Conservation (phyloP, 2,329 filamentous ascomycete genomes). For the Beauveria pseudobassiana region DNA sequence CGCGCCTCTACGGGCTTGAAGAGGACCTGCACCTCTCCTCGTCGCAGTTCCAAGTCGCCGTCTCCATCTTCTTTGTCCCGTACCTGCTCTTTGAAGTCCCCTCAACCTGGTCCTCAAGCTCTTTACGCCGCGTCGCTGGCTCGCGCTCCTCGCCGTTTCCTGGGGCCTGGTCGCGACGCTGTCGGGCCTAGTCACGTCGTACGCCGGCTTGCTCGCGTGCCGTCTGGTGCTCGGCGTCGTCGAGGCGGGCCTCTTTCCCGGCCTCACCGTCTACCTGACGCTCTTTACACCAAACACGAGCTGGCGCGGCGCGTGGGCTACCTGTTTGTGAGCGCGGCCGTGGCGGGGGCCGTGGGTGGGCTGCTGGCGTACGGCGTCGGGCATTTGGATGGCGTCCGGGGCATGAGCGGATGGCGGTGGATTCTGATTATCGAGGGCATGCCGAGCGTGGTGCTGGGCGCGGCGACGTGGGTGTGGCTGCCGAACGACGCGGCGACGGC, state of each 20-base stretch:
- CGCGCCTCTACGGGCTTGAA: conserved; percentile 58
- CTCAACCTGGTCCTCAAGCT: conserved; percentile 57
- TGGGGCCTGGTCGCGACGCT: conserved; percentile 66
- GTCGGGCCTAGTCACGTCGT: conserved; percentile 60
- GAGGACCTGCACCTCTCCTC: conserved; percentile 51
- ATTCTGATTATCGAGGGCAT: conserved; percentile 52
- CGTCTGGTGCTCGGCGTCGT: conserved; percentile 61
- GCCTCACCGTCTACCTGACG: conserved; percentile 61
- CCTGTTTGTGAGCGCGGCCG: conserved; percentile 62
- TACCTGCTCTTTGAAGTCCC: conserved; percentile 57
- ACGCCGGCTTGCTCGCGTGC: conserved; percentile 58
- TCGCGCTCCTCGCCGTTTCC: conserved; percentile 54
- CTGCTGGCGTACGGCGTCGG: conserved; percentile 68
- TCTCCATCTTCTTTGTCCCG: conserved; percentile 61
- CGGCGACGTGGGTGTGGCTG: conserved; percentile 26
- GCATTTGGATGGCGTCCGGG: conserved; percentile 60
- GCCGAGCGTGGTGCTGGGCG: conserved; percentile 31
- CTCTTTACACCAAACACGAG: conserved; percentile 71
- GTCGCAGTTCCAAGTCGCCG: conserved; percentile 61
- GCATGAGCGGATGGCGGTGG: conserved; percentile 64
- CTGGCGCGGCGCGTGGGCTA: conserved; percentile 66
- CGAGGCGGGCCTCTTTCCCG: conserved; percentile 64
- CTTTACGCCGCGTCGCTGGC: conserved; percentile 54
- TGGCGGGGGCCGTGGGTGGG: conserved; percentile 66
- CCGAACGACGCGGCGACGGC: conserved; percentile 42